Evolutionary conservation across 2,329 filamentous ascomycete species (phyloP).

Genomic region (Pleoardoris graminearum): DNA sequence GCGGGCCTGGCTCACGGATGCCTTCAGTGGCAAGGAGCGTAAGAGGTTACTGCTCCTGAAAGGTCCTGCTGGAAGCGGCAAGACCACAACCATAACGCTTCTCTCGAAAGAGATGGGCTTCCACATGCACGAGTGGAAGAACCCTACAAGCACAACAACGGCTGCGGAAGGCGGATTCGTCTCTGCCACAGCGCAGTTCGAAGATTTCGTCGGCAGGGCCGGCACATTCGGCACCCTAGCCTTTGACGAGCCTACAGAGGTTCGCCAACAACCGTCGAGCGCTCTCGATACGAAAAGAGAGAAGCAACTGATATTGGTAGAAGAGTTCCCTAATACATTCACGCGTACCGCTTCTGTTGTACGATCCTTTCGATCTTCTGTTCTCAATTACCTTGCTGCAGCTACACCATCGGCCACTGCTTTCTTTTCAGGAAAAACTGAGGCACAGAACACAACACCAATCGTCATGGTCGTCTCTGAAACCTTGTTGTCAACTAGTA

Average conservation of each 20-base stretch:
- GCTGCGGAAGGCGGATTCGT: slow-evolving; percentile 62
- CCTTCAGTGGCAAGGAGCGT: slow-evolving; percentile 61
- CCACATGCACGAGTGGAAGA: slow-evolving; percentile 87
- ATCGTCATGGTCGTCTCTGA: slow-evolving; percentile 92
- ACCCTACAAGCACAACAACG: slow-evolving; percentile 68
- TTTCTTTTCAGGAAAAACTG: slow-evolving; percentile 39
- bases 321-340: slow-evolving; percentile 57
- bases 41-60: slow-evolving; percentile 83
- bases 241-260: slow-evolving; percentile 34
- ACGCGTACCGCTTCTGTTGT: slow-evolving; percentile 49
- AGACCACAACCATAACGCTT: slow-evolving; percentile 82
- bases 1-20: slow-evolving; percentile 76
- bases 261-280: slow-evolving; percentile 15
- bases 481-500: slow-evolving; percentile 81
- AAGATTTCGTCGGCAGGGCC: slow-evolving; percentile 84
- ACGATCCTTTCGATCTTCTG: slow-evolving; percentile 66
- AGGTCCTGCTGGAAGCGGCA: slow-evolving; percentile 87
- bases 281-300: slow-evolving; percentile 23
- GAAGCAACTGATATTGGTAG: slow-evolving; percentile 52
- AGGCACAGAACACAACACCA: slow-evolving; percentile 53
- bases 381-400: slow-evolving; percentile 74
- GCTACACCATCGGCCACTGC: slow-evolving; percentile 62
- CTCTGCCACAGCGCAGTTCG: slow-evolving; percentile 79
- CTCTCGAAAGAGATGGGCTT: slow-evolving; percentile 77
- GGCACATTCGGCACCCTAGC: slow-evolving; percentile 78